These are phyloP conservation scores for Linum usitatissimum DNA, from an alignment of 345 rosid species.

Conservation along the genomic window DNA sequence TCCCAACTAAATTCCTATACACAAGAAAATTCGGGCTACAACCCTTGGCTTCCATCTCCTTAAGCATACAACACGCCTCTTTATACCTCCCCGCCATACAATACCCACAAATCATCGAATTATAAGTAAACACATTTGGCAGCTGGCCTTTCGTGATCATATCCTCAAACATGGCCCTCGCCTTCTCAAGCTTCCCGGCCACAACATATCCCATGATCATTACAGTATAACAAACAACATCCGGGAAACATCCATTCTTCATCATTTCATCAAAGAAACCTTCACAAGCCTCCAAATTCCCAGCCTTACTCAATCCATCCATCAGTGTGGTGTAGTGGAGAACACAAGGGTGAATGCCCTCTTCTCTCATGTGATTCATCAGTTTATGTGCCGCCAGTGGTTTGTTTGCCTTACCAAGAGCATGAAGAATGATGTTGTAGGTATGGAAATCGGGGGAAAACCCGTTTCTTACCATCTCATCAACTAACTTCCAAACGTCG, in stretches of 20 bases:
- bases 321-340: constrained; percentile 83
- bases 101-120: constrained; percentile 74
- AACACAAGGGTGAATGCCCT: constrained; percentile 46
- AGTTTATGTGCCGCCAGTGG: constrained; percentile 71
- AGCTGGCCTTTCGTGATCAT: constrained; percentile 55
- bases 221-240: constrained; percentile 76
- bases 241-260: constrained; percentile 53
- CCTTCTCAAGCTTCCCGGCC: constrained; percentile 60
- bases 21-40: constrained; percentile 77
- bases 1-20: constrained; percentile 67
- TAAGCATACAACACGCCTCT: constrained; percentile 61
- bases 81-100: constrained; percentile 62
- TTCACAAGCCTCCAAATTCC: constrained; percentile 73
- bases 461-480: constrained; percentile 60
- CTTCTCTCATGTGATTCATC: constrained; percentile 73
- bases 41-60: constrained; percentile 77
- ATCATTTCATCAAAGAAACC: constrained; percentile 68
- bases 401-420: constrained; percentile 71
- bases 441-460: constrained; percentile 71
- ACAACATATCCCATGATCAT: constrained; percentile 67
- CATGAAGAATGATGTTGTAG: constrained; percentile 66
- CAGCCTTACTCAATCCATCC: constrained; percentile 81
- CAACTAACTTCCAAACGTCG: constrained; percentile 52
- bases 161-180: constrained; percentile 48
- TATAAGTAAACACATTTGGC: constrained; percentile 78